Base-by-base conservation (phyloP, 1,284 basidiomycete genomes). In the Cystobasidium sp. region DNA sequence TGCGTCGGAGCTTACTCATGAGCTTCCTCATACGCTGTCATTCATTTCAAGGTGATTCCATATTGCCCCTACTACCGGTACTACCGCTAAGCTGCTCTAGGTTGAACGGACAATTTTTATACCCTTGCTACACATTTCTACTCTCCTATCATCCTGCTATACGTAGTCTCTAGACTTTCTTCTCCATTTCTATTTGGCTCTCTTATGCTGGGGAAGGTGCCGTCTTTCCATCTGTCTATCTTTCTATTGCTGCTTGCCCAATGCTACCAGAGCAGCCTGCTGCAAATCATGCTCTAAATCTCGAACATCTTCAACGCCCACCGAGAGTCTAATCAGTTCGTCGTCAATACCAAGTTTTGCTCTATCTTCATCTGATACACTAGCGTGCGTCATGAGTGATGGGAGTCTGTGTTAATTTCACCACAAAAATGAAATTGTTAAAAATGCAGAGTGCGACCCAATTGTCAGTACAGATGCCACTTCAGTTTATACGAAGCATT, bases 251-350 rank as follows among this genome's bases (percentile, higher is more conserved):
- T 20, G 14, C 20, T 14, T 12, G 1, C 20, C 61, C 43, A 49
- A 37, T 20, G 20, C 61, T 22, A 20, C 31, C 61, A 47, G 43
- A 10, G 70, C 70, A 46, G 91, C 93, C 78, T 87, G 86, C 79
- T 88, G 85, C 20, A 97, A 84, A 83, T 94, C 92, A 56, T 84
- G 84, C 20, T 94, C 84, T 61, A 97, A 82, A 83, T 97, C 94
- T 56, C 91, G 89, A 6, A 83, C 86, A 77, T 97, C 94, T 84
- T 97, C 94, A 22, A 96, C 87, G 10, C 95, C 95, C 3, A 95
- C 91, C 52, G 89, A 91, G 78, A 97, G 82, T 24, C 95, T 85
- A 41, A 97, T 85, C 72, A 98, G 84, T 79, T 91, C 89, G 44
- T 90, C 89, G 9, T 88, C 88, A 79, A 98, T 96, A 0, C 93